Evolutionary conservation across 2,329 filamentous ascomycete genomes (phyloP).

Genomic region (Phyllosticta citriasiana): DNA sequence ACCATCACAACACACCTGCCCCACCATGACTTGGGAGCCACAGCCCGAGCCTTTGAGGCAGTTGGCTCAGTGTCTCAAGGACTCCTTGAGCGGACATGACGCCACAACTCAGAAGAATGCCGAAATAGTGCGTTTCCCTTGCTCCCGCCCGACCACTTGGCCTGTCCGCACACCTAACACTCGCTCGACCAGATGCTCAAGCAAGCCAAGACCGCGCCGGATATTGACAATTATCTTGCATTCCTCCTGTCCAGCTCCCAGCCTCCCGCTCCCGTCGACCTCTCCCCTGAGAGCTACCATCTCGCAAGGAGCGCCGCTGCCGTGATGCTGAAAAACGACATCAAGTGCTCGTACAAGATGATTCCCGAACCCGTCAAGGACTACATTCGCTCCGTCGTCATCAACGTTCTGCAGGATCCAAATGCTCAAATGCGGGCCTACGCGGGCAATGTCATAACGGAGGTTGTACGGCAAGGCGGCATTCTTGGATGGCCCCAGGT

Average conservation of each 20-base stretch:
- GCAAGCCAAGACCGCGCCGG: constrained; percentile 77
- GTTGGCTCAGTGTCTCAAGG: constrained; percentile 78
- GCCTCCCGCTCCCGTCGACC: constrained; percentile 49
- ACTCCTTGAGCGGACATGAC: constrained; percentile 81
- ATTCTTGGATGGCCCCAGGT: constrained; percentile 87
- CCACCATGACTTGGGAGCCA: constrained; percentile 82
- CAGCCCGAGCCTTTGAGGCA: constrained; percentile 78
- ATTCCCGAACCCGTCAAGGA: constrained; percentile 64
- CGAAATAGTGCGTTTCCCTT: constrained; percentile 53
- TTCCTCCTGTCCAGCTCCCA: constrained; percentile 72
- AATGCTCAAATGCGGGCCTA: constrained; percentile 77
- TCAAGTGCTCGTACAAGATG: constrained; percentile 63
- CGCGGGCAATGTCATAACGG: constrained; percentile 88
- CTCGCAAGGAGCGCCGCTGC: constrained; percentile 78
- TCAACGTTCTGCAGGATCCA: constrained; percentile 70
- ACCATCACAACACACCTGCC: constrained; percentile 3
- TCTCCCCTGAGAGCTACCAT: constrained; percentile 54
- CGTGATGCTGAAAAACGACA: constrained; percentile 92
- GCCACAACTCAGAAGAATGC: constrained; percentile 76
- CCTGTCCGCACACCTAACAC: constrained; percentile 3
- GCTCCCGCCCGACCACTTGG: neutral
- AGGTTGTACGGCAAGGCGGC: constrained; percentile 75
- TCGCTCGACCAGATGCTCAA: constrained; percentile 65
- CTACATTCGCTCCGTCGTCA: constrained; percentile 70
- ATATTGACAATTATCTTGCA: constrained; percentile 95